Percentiles rank a stretch among this genome's conserved stretches.
Evolutionary conservation across 305 asterid species (phyloP).

Genomic region (Ajuga reptans): DNA sequence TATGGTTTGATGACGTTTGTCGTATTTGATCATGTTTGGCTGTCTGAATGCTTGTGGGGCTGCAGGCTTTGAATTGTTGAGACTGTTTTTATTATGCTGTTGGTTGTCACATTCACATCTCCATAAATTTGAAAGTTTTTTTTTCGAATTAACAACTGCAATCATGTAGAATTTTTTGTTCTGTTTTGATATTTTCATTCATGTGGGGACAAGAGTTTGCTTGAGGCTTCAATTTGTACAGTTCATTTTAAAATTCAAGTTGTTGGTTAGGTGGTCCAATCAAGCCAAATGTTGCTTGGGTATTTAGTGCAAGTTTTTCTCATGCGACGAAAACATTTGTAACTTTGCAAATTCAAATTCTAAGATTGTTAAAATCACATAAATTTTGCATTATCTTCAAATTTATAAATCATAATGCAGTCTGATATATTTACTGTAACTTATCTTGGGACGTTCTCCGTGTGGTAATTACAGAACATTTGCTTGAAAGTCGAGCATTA

Average conservation of each 20-base stretch:
- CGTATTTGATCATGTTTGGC: neutral
- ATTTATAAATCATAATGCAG: neutral
- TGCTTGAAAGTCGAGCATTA: neutral
- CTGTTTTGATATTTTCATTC: neutral
- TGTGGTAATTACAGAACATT: neutral
- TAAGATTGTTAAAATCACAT: neutral
- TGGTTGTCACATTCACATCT: neutral
- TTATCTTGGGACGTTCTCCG: neutral
- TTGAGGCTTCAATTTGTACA: neutral
- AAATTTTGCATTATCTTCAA: neutral
- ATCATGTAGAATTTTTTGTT: neutral
- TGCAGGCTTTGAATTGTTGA: neutral
- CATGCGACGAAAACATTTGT: too few species aligned
- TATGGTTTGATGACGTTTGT: conserved; percentile 8
- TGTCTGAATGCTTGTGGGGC: conserved; percentile 15
- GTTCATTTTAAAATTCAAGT: neutral
- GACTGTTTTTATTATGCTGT: neutral
- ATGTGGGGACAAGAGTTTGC: conserved; percentile 17
- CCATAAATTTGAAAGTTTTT: neutral
- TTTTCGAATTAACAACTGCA: neutral
- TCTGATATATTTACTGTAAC: neutral
- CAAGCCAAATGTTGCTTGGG: too few species aligned
- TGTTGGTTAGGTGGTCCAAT: neutral
- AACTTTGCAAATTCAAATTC: too few species aligned
- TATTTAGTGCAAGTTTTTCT: too few species aligned